Evolutionary conservation across 371 early-diverging fungal genomes (phyloP).

Genomic region (Mucor mucedo): DNA sequence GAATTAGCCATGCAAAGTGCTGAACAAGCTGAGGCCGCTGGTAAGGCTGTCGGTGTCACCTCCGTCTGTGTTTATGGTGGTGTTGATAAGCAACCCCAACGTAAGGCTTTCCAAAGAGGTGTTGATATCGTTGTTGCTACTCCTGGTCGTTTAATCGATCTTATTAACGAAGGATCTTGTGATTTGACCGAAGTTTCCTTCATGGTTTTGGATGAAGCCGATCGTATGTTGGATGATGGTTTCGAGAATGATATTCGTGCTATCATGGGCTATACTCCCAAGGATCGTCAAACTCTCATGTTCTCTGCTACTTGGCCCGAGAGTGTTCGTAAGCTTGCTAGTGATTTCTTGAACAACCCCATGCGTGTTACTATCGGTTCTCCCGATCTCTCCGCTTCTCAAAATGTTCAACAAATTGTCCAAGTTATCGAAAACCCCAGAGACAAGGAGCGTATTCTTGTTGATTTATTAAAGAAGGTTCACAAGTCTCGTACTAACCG

Average conservation of each 20-base stretch:
- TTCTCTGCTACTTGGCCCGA: conserved; percentile 83
- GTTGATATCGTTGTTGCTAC: conserved; percentile 92
- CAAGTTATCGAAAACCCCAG: conserved; percentile 74
- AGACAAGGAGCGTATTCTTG: conserved; percentile 81
- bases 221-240: conserved; percentile 93
- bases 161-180: conserved; percentile 78
- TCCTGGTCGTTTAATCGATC: conserved; percentile 95
- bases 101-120: conserved; percentile 61
- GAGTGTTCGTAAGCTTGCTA: conserved; percentile 85
- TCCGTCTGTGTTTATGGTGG: conserved; percentile 82
- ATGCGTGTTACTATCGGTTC: conserved; percentile 94
- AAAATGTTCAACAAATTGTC: conserved; percentile 92
- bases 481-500: conserved; percentile 81
- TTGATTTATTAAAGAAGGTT: conserved; percentile 81
- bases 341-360: conserved; percentile 82
- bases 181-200: conserved; percentile 76
- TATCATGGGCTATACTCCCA: conserved; percentile 63
- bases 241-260: conserved; percentile 90
- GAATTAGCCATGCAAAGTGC: conserved; percentile 96
- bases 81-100: conserved; percentile 71
- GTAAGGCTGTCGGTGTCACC: conserved; percentile 73
- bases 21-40: conserved; percentile 70
- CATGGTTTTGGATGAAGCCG: conserved; percentile 95
- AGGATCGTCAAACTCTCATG: conserved; percentile 87
- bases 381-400: conserved; percentile 90